These are phyloP conservation scores for Pascua guehoae DNA, from an alignment of 1,284 basidiomycete species.

Conservation along the genomic window DNA sequence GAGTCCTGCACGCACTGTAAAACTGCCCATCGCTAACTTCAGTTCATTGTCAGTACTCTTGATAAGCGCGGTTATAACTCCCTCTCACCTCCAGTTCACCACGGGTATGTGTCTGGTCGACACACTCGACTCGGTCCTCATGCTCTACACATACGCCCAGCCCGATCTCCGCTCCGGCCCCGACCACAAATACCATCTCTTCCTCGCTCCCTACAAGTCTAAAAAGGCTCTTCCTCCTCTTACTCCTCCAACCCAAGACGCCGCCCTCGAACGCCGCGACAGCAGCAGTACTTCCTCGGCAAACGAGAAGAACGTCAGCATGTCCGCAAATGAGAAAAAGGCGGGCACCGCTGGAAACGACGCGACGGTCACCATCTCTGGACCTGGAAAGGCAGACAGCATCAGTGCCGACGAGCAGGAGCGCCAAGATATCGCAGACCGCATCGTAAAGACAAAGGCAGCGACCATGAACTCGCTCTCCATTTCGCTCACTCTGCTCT, in stretches of 20 bases:
- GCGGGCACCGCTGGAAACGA: too few relatives aligned
- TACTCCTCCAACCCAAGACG: too few relatives aligned
- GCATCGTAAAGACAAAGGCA: conserved; percentile 55
- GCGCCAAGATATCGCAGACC: conserved; percentile 12
- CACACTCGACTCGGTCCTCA: conserved; percentile 73
- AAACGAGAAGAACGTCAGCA: too few relatives aligned
- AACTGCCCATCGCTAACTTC: not conserved
- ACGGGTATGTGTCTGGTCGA: conserved; percentile 81
- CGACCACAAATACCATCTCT: conserved; percentile 25
- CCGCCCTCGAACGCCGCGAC: too few relatives aligned
- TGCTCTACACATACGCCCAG: conserved; percentile 77
- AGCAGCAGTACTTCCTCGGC: too few relatives aligned
- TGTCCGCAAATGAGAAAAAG: too few relatives aligned
- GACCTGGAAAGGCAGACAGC: not conserved
- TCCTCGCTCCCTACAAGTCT: conserved; percentile 5
- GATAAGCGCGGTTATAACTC: too few relatives aligned
- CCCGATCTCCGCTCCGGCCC: conserved; percentile 20
- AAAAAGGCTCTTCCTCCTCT: conserved; percentile 11
- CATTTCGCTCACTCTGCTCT: conserved; percentile 73
- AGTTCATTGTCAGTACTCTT: conserved; percentile 28
- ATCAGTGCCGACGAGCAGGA: not conserved
- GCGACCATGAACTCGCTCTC: conserved; percentile 72
- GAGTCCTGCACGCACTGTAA: conserved; percentile 6
- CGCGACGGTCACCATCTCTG: too few relatives aligned
- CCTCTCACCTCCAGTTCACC: conserved; percentile 59